Base-by-base conservation (phyloP, 2,329 filamentous ascomycete species). In the Phialophora tarda region DNA sequence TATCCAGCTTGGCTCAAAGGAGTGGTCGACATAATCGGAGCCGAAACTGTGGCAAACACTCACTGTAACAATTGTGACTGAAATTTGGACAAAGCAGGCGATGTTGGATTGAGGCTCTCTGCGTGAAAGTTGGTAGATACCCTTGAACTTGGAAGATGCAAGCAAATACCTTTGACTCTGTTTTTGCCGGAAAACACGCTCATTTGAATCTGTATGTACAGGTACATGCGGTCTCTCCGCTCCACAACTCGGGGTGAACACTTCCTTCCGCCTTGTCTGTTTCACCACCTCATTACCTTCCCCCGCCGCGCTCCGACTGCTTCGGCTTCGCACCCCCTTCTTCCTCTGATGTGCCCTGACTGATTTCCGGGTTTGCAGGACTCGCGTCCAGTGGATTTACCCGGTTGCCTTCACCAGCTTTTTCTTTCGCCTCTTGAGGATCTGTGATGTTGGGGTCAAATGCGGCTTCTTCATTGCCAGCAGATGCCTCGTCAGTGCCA, bases 381-480 rank as follows among this genome's bases (percentile, higher is more conserved):
- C 85, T 88, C 26, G 85, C 84, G 55, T 89, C 82, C 51, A 90
- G 72, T 5, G 86, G 84, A 71, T 85, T 84, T 38, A 76, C 77
- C 26, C 74, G 70, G 69, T 78, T 76, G 2, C 77, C 80, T 32
- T 79, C 74, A 6, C 75, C 78, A 8, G 82, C 81, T 32, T 77
- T 71, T 5, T 78, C 70, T 71, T 80, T 84, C 78, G 87, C 85
- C 24, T 78, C 74, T 74, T 92, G 88, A 0, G 92, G 92, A 23
- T 83, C 80, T 28, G 90, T 93, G 75, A 86, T 86, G 63, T 82
- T 78, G 0, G 88, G 86, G 75, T 92, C 84, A 77, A 91, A 96
- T 0, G 92, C 89, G 0, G 88, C 84, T 50, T 88, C 82, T 3
- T 81, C 76, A 64, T 85, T 80, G 32, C 83, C 80, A 0, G 84